Evolutionary conservation across 257 asterid genomes (phyloP).

Genomic region (Voacanga thouarsii): DNA sequence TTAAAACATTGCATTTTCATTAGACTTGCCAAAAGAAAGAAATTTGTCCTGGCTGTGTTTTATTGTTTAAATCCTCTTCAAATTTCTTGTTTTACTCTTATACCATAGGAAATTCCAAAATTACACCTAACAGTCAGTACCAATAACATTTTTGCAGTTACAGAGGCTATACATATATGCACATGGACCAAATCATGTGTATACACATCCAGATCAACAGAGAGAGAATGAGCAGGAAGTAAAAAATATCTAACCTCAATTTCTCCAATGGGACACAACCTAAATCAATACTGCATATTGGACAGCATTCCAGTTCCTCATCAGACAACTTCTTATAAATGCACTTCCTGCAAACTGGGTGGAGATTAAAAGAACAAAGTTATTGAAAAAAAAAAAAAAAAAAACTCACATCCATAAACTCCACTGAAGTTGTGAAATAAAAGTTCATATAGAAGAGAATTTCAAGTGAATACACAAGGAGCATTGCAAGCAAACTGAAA

Average conservation of each 20-base stretch:
- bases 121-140: neutral
- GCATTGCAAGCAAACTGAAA: too few relatives aligned
- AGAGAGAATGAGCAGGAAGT: slow-evolving; percentile 5
- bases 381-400: neutral
- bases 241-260: slow-evolving; percentile 54
- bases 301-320: slow-evolving; percentile 88
- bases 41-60: neutral
- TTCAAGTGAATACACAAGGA: neutral
- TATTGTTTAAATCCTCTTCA: neutral
- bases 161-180: neutral
- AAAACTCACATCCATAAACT: neutral
- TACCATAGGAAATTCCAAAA: neutral
- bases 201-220: neutral
- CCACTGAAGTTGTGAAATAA: neutral
- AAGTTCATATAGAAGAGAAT: neutral
- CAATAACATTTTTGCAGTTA: slow-evolving; percentile 1
- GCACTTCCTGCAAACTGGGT: slow-evolving; percentile 89
- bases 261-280: slow-evolving; percentile 90
- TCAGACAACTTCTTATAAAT: slow-evolving; percentile 76
- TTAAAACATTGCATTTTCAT: neutral
- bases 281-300: slow-evolving; percentile 78
- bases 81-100: neutral
- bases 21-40: neutral
- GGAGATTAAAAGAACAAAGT: slow-evolving; percentile 21
- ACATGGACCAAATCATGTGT: neutral